Evolutionary conservation across 73 alveolate genomes (phyloP).

Genomic region (Durusdinium trenchii): DNA sequence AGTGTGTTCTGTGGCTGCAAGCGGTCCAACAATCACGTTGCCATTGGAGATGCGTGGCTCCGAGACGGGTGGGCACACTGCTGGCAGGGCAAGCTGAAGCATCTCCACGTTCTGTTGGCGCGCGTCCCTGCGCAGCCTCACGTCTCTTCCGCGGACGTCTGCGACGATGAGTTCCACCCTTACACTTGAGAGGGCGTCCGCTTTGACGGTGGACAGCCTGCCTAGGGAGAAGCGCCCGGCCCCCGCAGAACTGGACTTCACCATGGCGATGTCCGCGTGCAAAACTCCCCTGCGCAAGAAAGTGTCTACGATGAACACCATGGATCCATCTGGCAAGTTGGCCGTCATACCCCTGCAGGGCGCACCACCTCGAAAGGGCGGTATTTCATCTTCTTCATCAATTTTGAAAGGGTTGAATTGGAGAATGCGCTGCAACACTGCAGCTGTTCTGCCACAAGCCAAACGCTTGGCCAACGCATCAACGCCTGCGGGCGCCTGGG

Average conservation of each 20-base stretch:
- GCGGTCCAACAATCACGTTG: neutral
- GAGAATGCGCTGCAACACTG: neutral
- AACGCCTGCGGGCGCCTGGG: neutral
- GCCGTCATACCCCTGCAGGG: constrained; percentile 11
- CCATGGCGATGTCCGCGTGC: neutral
- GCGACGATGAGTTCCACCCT: neutral
- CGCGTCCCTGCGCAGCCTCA: neutral
- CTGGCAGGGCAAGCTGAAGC: neutral
- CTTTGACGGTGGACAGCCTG: neutral
- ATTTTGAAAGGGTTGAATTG: neutral
- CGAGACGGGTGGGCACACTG: neutral
- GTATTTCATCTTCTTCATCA: neutral
- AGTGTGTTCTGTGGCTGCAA: neutral
- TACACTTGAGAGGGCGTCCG: neutral
- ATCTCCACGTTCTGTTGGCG: neutral
- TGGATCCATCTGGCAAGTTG: neutral
- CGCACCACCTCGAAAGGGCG: neutral
- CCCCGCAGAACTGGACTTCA: neutral
- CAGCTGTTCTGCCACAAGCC: neutral
- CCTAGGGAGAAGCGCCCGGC: neutral
- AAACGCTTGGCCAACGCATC: neutral
- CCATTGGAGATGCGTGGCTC: neutral
- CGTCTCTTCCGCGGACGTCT: neutral
- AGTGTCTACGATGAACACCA: neutral
- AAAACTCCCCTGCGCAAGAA: neutral